These are phyloP conservation scores for Sungouiozyma ichnusensis DNA, from an alignment of 805 yeast genomes.

Conservation along the genomic window DNA sequence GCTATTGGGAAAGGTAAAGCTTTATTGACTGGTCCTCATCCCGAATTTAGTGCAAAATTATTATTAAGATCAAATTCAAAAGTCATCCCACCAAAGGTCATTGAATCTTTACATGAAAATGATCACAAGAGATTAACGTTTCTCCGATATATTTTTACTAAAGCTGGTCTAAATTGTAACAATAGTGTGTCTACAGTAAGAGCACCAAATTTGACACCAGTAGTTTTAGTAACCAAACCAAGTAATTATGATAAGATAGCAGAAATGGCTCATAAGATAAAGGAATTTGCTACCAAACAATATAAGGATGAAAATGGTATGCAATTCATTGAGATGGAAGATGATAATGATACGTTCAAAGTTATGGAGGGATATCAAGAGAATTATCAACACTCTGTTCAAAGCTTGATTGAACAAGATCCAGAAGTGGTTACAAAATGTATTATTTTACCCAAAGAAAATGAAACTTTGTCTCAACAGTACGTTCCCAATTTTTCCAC, in stretches of 20 bases:
- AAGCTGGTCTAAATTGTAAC: conserved; percentile 57
- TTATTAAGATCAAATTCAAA: conserved; percentile 29
- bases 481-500: conserved; percentile 69
- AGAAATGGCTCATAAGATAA: conserved; percentile 11
- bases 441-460: conserved; percentile 33
- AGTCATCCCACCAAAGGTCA: conserved; percentile 27
- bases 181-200: conserved; percentile 38
- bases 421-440: conserved; percentile 49
- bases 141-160: conserved; percentile 43
- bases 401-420: conserved; percentile 31
- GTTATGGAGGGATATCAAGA: conserved; percentile 15
- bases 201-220: conserved; percentile 61
- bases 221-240: conserved; percentile 34
- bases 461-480: conserved; percentile 30
- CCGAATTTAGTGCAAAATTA: conserved; percentile 64
- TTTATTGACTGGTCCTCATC: conserved; percentile 76
- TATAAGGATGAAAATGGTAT: conserved; percentile 18
- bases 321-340: conserved; percentile 35
- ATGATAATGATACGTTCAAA: conserved; percentile 17
- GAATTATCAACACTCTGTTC: conserved; percentile 8
- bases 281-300: conserved; percentile 20
- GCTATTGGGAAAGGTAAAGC: conserved; percentile 61
- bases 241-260: conserved; percentile 5
- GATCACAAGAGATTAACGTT: conserved; percentile 46
- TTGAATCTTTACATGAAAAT: conserved; percentile 32